A percentile compares a stretch with the other conserved stretches of the same genome.
phyloP scores from a whole-genome alignment of 345 rosid genomes.

The Eutrema japonicum region DNA sequence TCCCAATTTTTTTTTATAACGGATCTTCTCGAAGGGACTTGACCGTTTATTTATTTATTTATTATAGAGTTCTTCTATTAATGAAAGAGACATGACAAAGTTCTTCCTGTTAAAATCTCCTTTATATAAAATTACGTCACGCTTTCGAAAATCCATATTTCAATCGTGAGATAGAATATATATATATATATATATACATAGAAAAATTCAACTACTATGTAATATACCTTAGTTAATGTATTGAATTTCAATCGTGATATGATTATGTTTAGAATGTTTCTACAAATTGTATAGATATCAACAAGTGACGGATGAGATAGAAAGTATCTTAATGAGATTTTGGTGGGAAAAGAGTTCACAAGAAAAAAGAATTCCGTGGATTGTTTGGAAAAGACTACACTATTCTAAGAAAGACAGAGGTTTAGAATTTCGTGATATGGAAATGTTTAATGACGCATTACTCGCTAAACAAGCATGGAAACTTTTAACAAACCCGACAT shows the following conservation, averaged over 20 bases:
- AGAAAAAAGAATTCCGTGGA: too few species aligned
- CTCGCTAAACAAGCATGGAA: too few species aligned
- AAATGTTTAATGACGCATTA: too few species aligned
- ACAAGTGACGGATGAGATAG: too few species aligned
- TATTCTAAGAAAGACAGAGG: too few species aligned
- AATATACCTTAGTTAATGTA: not conserved
- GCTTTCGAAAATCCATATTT: not conserved
- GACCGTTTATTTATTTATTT: not conserved
- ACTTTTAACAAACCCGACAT: too few species aligned
- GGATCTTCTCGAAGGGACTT: not conserved
- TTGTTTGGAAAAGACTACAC: too few species aligned
- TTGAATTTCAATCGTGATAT: not conserved
- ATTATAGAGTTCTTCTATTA: not conserved
- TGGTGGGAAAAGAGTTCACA: too few species aligned
- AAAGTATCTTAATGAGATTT: too few species aligned
- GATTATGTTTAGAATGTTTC: not conserved
- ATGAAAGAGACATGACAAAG: not conserved
- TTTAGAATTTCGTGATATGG: too few species aligned
- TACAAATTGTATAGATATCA: not conserved
- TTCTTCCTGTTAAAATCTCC: not conserved
- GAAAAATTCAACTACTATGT: not conserved
- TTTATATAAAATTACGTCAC: not conserved
- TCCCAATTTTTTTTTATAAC: not conserved
- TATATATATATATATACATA: too few species aligned
- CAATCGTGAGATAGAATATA: too few species aligned